Percentiles rank a stretch among this genome's conserved stretches.
Conservation (phyloP, 192 early-diverging fungal species). For the Umbelopsis vinacea region DNA sequence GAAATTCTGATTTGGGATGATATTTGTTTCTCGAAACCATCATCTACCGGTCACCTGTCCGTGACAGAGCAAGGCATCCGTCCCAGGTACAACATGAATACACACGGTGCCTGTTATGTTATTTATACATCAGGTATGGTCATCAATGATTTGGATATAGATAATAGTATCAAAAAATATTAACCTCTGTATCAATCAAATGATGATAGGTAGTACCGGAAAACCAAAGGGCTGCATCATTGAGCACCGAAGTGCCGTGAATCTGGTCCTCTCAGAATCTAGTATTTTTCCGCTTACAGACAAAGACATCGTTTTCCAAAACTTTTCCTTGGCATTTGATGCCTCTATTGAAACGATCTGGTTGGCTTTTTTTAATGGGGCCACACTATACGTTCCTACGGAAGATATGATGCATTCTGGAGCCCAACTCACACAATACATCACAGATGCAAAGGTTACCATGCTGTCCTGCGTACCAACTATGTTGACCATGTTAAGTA, state of each 20-base stretch:
- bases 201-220: background rate
- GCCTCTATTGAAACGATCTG: constrained; percentile 7
- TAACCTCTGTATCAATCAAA: no score
- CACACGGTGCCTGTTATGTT: background rate
- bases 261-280: background rate
- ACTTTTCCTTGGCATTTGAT: background rate
- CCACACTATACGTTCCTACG: background rate
- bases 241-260: background rate
- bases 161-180: background rate
- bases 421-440: background rate
- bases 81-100: background rate
- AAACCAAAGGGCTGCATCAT: constrained; percentile 8
- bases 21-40: background rate
- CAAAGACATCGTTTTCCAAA: background rate
- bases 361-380: constrained; percentile 14
- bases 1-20: constrained; percentile 11
- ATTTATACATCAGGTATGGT: constrained; percentile 2
- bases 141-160: background rate
- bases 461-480: background rate
- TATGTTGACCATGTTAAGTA: background rate
- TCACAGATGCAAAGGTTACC: background rate
- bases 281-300: background rate
- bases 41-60: background rate
- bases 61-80: background rate
- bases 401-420: constrained; percentile 23